Percentiles rank a stretch among this genome's conserved stretches.
These are phyloP conservation scores for Starmerella floris DNA, from an alignment of 805 yeast genomes.

Conservation along the genomic window DNA sequence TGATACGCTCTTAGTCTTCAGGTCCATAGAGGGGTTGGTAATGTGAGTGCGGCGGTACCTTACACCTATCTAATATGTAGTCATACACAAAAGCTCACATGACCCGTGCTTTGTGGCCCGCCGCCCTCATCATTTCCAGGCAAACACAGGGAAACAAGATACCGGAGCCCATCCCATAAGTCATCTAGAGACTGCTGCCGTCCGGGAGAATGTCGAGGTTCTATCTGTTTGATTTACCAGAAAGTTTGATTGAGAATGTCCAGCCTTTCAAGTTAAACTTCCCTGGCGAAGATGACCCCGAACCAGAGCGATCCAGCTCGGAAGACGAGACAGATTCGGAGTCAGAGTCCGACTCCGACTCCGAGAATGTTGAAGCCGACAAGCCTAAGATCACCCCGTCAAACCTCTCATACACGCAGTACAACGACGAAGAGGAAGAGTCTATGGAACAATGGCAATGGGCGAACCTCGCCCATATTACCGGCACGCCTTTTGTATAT, in stretches of 20 bases:
- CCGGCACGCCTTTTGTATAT: slow-evolving; percentile 51
- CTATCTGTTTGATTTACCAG: slow-evolving; percentile 19
- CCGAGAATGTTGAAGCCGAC: slow-evolving; percentile 23
- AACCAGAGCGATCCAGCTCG: slow-evolving; percentile 18
- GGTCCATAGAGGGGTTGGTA: too few relatives aligned
- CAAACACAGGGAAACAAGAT: too few relatives aligned
- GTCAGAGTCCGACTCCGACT: background rate
- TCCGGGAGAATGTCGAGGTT: slow-evolving; percentile 3
- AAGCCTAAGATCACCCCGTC: background rate
- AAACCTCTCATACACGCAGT: slow-evolving; percentile 34
- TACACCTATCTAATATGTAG: too few relatives aligned
- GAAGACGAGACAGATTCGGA: slow-evolving; percentile 1
- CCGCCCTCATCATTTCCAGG: too few relatives aligned
- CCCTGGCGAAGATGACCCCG: slow-evolving; percentile 5
- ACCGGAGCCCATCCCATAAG: too few relatives aligned
- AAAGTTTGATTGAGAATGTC: slow-evolving; percentile 19
- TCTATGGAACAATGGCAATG: slow-evolving; percentile 17
- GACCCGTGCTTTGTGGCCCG: too few relatives aligned
- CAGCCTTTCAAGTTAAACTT: slow-evolving; percentile 23
- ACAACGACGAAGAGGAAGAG: slow-evolving; percentile 15
- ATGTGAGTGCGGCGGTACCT: too few relatives aligned
- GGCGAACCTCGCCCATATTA: slow-evolving; percentile 21
- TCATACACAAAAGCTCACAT: too few relatives aligned
- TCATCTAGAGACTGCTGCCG: too few relatives aligned
- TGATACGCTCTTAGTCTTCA: too few relatives aligned